Base-by-base conservation (phyloP, 257 asterid species). In the Ligustrum vulgare region DNA sequence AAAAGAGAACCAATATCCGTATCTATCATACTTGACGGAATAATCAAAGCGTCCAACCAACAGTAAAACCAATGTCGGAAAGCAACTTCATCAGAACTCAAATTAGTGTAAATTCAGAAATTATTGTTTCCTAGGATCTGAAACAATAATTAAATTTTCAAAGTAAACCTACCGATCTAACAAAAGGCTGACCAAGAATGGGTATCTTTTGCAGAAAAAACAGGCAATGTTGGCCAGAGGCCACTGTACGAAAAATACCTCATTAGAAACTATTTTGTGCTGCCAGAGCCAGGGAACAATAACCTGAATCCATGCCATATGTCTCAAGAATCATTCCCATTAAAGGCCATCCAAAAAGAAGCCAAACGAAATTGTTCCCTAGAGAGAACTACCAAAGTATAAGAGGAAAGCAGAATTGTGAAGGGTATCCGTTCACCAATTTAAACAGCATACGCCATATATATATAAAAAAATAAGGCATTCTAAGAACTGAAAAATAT, bases 231-330 rank as follows among this genome's bases (percentile, higher is more conserved):
- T 8, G 99, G 99, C 99, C 98, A 94, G 89, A 94, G 92, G 43
- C 98, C 99, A 87, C 99, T 94, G 97, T 87, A 83, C 20, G 71
- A 20, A 58, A 58, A 58, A 22, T 20, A 23, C 16, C 33, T 36
- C 60, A 71, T 78, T 32, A 74, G 73, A 80, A 67, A 72, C 62
- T 70, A 12, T 34, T 20, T 36, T n/a, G 68, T 39, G 12, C 11
- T n/a, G n/a, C n/a, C n/a, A n/a, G n/a, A n/a, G n/a, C n/a, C n/a
- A 37, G 76, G 80, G 20, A 33, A 51, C 25, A 8, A 64, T 45
- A 74, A 92, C 98, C 99, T 94, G 89, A 94, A 94, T n/a, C n/a
- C n/a, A n/a, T n/a, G n/a, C 97, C 98, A 83, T 92, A 94, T 36
- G 99, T 77, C 85, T 94, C 98, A 77, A 94, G 86, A 32, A 94